Evolutionary conservation across 768 basidiomycete species (phyloP), one percentile per base, ranked within the genome.

Genomic region (Boletus tomentosulus): DNA sequence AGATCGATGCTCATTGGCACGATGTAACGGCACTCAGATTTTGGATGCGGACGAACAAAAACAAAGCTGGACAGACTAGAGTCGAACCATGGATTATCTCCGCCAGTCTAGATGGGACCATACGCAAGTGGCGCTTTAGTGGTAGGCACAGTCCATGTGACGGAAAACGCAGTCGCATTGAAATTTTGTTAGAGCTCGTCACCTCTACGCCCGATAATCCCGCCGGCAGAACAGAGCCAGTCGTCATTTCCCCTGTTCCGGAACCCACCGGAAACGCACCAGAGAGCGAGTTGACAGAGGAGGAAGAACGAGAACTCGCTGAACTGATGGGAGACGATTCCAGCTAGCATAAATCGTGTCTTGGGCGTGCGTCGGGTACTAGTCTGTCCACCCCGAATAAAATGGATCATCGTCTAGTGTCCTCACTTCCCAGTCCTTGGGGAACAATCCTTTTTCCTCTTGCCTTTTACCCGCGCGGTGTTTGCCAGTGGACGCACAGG

Each of bases 1-100:
- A 84, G 61, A 71, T 90, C 11, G 90, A 97, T 60, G 94, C 83
- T 6, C 96, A 98, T 65, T 92, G 87, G 83, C 92, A 92, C 60
- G 92, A 97, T 61, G 85, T 98, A 15, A 88, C 82, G 4, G 83
- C 80, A 5, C 71, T 98, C 48, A 78, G 79, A 28, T 72, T 86
- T 11, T 97, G 93, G 92, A 71, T 79, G 60, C 78, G 84, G 28
- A 74, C 67, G 50, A 73, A 72, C 7, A 66, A 70, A 28, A 75
- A 74, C 9, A 72, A 72, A 25, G 79, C 78, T 56, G 76, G 75
- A 8, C 70, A 64, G 50, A 76, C 73, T n/a, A 75, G 73, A 57
- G 66, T 81, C 12, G 89, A 92, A 61, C 83, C 86, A 19, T 94
- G 89, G 87, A 77, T 98, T 39, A 70, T 98, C 35, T 93, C 86